Base-by-base conservation (phyloP, 2,329 filamentous ascomycete species). In the Fusarium sp. region DNA sequence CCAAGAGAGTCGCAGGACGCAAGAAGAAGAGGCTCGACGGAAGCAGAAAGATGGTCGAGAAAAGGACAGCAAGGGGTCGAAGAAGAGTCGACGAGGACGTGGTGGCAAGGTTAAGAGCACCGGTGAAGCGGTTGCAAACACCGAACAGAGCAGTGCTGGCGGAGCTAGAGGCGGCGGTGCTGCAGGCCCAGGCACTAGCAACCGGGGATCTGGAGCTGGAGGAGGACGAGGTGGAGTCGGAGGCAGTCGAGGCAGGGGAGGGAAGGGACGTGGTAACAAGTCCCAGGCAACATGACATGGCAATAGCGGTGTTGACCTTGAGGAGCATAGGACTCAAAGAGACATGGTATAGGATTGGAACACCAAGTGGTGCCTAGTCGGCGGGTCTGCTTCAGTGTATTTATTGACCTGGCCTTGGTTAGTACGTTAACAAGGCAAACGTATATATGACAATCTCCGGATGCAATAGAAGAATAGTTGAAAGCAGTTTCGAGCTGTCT, bases 1-100 rank as follows among this genome's bases (percentile, higher is more conserved):
- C 72, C 90, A 92, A 68, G 95, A 97, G 79, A 94, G 91, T 74
- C 86, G 87, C 64, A 86, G 92, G 29, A 88, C 91, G 40, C 90
- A 91, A 70, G 88, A 91, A 71, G 89, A 89, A 66, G 87, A 88
- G 66, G 84, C 85, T 5, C 77, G 81, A 46, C 79, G 81, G 52
- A 76, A 79, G 25, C 77, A 78, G 44, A 81, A 79, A 34, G 69
- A 72, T 24, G 77, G 76, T 34, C 80, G 79, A 62, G 80, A 81
- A 46, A 82, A 86, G 72, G 84, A 83, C 15, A 82, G 79, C 59
- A 79, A 81, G 76, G 77, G 77, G 68, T 51, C 67, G 14, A 73
- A 72, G 52, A 75, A 77, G 30, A 73, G 74, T 29, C 75, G 77
- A 27, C 78, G 79, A 54, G 75, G 76, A 20, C 73, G 77, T 63